These are phyloP conservation scores for Mucor irregularis DNA, from an alignment of 371 early-diverging fungal species.

Conservation along the genomic window DNA sequence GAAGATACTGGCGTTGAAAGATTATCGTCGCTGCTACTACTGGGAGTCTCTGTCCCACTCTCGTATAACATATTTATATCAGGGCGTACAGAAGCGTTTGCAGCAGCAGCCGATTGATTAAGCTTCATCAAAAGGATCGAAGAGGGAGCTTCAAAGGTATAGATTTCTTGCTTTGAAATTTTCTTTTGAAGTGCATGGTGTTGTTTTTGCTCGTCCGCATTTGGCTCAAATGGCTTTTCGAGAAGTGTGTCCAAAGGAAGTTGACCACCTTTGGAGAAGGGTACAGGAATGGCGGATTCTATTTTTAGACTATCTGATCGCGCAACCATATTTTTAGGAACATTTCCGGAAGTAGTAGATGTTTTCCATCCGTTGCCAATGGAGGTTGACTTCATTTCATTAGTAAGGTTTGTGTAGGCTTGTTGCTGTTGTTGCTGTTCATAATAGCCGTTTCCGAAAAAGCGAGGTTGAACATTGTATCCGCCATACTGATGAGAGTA, in stretches of 20 bases:
- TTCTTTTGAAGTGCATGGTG: constrained; percentile 1
- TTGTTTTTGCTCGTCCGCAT: background rate
- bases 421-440: background rate
- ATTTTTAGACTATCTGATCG: constrained; percentile 19
- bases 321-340: constrained; percentile 1
- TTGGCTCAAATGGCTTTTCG: constrained; percentile 19
- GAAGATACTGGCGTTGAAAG: background rate
- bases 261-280: background rate
- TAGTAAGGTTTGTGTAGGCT: background rate
- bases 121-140: constrained; percentile 5
- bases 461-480: too few relatives aligned
- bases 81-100: too few relatives aligned
- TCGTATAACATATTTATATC: too few relatives aligned
- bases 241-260: constrained; percentile 6
- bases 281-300: constrained; percentile 6
- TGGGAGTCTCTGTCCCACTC: too few relatives aligned
- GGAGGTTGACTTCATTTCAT: background rate
- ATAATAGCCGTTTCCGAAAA: too few relatives aligned
- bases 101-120: background rate
- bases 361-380: constrained; percentile 6
- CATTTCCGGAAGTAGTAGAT: too few relatives aligned
- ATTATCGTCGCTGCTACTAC: background rate
- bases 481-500: background rate
- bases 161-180: constrained; percentile 8
- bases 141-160: background rate